A percentile compares a stretch with the other conserved stretches of the same genome.
Conservation (phyloP, 2,329 filamentous ascomycete species). For the Monosporascus sp. region DNA sequence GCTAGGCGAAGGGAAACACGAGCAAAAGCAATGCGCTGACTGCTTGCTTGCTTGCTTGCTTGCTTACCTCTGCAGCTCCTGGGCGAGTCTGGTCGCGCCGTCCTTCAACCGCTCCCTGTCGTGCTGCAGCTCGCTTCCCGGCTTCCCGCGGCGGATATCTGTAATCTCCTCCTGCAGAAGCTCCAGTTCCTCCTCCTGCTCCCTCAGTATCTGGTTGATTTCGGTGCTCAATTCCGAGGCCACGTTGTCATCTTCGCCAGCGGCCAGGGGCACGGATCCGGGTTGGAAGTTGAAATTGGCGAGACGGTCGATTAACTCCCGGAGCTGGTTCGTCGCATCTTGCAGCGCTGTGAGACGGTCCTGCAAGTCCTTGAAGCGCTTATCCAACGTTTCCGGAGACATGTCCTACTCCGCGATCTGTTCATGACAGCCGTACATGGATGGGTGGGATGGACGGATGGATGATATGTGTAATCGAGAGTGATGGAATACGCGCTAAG, state of each 20-base stretch:
- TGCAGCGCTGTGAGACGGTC: constrained; percentile 55
- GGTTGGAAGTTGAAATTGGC: constrained; percentile 53
- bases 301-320: constrained; percentile 55
- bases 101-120: constrained; percentile 63
- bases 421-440: neutral
- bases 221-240: constrained; percentile 72
- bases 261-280: constrained; percentile 48
- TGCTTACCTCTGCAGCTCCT: constrained; percentile 65
- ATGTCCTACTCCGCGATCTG: constrained; percentile 27
- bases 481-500: no score
- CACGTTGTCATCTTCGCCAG: constrained; percentile 45
- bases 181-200: constrained; percentile 79
- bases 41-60: constrained; percentile 10
- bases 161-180: constrained; percentile 72
- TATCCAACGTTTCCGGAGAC: constrained; percentile 56
- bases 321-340: constrained; percentile 55
- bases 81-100: constrained; percentile 58
- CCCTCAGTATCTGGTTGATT: constrained; percentile 72
- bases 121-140: constrained; percentile 50
- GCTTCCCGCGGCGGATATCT: constrained; percentile 52
- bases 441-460: neutral
- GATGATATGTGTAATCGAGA: neutral
- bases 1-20: no score
- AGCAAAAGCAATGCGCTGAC: no score
- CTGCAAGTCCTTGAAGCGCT: constrained; percentile 56